Conservation (phyloP, 2,329 filamentous ascomycete genomes). For the Fusarium denticulatum region DNA sequence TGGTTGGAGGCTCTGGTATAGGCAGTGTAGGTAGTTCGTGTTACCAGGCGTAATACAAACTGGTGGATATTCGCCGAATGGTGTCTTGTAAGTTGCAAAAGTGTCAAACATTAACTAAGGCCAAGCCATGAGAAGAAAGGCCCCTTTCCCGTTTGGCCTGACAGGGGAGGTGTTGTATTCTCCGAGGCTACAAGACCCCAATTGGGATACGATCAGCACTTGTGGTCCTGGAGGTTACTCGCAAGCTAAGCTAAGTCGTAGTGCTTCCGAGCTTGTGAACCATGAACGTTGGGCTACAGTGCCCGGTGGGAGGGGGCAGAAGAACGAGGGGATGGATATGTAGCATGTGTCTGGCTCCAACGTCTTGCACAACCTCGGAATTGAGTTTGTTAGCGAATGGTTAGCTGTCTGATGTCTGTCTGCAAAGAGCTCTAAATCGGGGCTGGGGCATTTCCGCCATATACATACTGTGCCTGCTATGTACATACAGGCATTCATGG, state of each 20-base stretch:
- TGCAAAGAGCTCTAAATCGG: neutral
- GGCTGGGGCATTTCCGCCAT: neutral
- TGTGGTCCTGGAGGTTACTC: constrained; percentile 5
- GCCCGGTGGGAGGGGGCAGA: neutral
- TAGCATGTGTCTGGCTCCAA: neutral
- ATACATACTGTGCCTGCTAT: neutral
- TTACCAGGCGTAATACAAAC: neutral
- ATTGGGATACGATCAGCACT: constrained; percentile 37
- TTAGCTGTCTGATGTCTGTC: neutral
- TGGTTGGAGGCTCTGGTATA: neutral
- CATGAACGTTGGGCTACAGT: neutral
- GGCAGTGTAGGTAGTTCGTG: neutral
- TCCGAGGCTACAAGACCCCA: constrained; percentile 17
- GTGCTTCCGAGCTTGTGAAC: constrained; percentile 14
- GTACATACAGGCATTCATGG: neutral
- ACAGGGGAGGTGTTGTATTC: constrained; percentile 37
- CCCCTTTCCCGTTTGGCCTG: constrained; percentile 31
- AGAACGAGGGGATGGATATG: neutral
- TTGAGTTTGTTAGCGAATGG: neutral
- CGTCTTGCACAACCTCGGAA: neutral
- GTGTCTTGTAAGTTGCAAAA: neutral
- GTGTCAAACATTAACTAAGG: constrained; percentile 24
- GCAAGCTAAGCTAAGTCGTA: constrained; percentile 10
- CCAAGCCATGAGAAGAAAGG: constrained; percentile 19
- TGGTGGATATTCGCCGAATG: constrained; percentile 5